Conservation (phyloP, 371 early-diverging fungal genomes). For the Haplosporangium sp. region DNA sequence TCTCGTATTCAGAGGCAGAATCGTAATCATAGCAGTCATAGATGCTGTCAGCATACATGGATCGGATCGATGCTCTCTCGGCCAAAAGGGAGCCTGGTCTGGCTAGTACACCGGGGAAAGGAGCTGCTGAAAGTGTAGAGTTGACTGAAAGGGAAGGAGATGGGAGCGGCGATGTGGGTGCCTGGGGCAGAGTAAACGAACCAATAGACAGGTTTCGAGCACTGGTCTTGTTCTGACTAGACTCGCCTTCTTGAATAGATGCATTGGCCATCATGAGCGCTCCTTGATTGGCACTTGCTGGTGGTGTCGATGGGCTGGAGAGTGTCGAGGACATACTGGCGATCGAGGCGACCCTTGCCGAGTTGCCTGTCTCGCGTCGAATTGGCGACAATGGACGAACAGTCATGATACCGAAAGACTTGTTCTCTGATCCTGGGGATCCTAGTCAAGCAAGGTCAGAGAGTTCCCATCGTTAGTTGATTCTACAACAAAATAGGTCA, state of each 20-base stretch:
- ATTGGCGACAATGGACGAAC: constrained; percentile 54
- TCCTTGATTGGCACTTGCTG: neutral
- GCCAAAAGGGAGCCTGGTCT: constrained; percentile 41
- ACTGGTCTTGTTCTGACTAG: constrained; percentile 9
- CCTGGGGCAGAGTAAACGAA: constrained; percentile 36
- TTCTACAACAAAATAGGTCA: too few relatives aligned
- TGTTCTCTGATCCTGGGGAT: neutral
- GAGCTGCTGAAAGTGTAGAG: constrained; percentile 12
- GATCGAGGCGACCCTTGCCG: constrained; percentile 15
- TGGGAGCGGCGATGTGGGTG: constrained; percentile 47
- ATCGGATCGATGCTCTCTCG: constrained; percentile 42
- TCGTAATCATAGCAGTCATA: constrained; percentile 54
- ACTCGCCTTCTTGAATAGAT: constrained; percentile 3
- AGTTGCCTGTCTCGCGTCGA: constrained; percentile 26
- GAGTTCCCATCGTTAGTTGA: neutral
- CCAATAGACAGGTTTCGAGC: constrained; percentile 20
- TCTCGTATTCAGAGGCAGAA: constrained; percentile 39
- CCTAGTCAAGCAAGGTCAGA: neutral
- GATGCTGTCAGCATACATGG: constrained; percentile 53
- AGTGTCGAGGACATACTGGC: constrained; percentile 36
- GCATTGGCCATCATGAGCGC: constrained; percentile 13
- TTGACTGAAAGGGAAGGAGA: constrained; percentile 21
- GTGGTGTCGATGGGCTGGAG: constrained; percentile 27
- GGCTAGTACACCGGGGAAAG: constrained; percentile 30
- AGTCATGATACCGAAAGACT: constrained; percentile 12